Evolutionary conservation across 805 yeast species (phyloP).

Genomic region (Ogataea wickerhamii): DNA sequence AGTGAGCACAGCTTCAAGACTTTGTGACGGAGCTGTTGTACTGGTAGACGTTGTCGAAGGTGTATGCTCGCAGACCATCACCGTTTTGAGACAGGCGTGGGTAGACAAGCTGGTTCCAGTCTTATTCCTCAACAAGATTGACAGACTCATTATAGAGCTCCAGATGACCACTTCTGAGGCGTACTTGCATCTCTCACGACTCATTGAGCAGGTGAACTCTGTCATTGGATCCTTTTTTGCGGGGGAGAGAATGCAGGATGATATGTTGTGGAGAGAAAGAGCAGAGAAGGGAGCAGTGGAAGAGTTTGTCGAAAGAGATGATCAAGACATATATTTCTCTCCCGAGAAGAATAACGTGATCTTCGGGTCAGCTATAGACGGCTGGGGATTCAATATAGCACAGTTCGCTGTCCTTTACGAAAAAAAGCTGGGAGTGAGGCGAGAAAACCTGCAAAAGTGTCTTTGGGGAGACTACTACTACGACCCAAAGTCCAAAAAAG

Average conservation of each 20-base stretch:
- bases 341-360: conserved; percentile 88
- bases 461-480: conserved; percentile 93
- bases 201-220: conserved; percentile 91
- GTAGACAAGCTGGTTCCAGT: conserved; percentile 85
- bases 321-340: conserved; percentile 76
- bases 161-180: conserved; percentile 83
- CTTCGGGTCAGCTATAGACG: conserved; percentile 89
- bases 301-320: conserved; percentile 71
- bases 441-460: conserved; percentile 74
- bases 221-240: conserved; percentile 90
- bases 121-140: conserved; percentile 86
- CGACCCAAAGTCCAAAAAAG: conserved; percentile 86
- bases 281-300: conserved; percentile 43
- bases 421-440: conserved; percentile 78
- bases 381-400: conserved; percentile 94
- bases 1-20: conserved; percentile 90
- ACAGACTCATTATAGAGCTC: conserved; percentile 77
- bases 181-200: conserved; percentile 68
- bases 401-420: conserved; percentile 88
- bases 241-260: conserved; percentile 90
- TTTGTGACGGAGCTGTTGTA: conserved; percentile 96
- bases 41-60: conserved; percentile 97
- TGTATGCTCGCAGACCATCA: conserved; percentile 94
- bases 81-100: conserved; percentile 95
- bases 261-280: conserved; percentile 68